Percentiles rank a stretch among this genome's conserved stretches.
Evolutionary conservation across 2,329 filamentous ascomycete genomes (phyloP).

Genomic region (Pseudogymnoascus sp.): DNA sequence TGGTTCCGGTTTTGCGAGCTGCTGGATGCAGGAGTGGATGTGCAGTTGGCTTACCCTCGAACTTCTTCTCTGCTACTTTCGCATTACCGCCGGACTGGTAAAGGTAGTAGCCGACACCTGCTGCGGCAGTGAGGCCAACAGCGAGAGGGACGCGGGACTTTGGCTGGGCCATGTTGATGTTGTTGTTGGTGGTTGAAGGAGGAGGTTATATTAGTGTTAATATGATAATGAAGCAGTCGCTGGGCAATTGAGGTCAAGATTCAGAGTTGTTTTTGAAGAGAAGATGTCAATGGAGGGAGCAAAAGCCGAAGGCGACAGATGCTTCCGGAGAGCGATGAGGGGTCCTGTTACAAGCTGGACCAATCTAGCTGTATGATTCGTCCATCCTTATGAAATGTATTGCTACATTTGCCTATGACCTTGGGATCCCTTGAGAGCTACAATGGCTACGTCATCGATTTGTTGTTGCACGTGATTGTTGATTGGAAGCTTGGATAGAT

Average conservation of each 20-base stretch:
- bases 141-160: constrained; percentile 34
- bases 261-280: constrained; percentile 2
- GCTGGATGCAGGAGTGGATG: not conserved
- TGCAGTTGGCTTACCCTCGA: constrained; percentile 58
- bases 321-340: constrained; percentile 2
- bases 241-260: not conserved
- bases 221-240: not conserved
- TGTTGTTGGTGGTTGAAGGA: not conserved
- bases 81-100: constrained; percentile 78
- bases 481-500: not conserved
- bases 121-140: constrained; percentile 56
- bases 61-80: constrained; percentile 76
- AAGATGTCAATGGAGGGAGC: constrained; percentile 2
- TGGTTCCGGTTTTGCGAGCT: not conserved
- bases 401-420: constrained; percentile 1
- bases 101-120: constrained; percentile 79
- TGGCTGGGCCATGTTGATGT: constrained; percentile 27
- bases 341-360: not conserved
- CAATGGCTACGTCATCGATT: not conserved
- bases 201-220: constrained; percentile 8
- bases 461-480: not conserved
- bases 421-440: not conserved
- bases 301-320: not conserved
- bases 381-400: not conserved
- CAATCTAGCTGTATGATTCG: constrained; percentile 1